Conservation (phyloP, 179 eudicot genomes). For the Silene noctiflora region DNA sequence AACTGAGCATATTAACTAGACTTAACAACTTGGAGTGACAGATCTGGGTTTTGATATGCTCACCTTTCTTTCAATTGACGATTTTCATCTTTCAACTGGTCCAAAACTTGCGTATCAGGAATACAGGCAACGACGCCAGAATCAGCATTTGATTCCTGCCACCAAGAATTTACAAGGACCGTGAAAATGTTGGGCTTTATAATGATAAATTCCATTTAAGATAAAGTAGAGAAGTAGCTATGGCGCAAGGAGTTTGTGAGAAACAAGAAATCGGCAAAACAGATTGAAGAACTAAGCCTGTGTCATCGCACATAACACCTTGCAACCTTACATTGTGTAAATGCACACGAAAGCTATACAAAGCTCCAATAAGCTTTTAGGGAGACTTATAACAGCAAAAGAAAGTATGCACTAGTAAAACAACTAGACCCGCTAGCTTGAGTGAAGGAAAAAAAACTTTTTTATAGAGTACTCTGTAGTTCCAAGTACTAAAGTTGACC, state of each 20-base stretch:
- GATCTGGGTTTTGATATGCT: slow-evolving; percentile 1
- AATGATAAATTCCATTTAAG: background rate
- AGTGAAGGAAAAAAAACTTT: too few species aligned
- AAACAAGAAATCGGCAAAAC: too few species aligned
- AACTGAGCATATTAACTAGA: background rate
- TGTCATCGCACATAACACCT: too few species aligned
- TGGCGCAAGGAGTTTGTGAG: background rate
- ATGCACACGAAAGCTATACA: too few species aligned
- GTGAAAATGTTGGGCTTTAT: slow-evolving; percentile 9
- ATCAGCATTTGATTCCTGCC: slow-evolving; percentile 43
- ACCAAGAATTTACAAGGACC: slow-evolving; percentile 11
- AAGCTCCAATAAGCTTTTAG: too few species aligned
- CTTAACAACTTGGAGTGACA: background rate
- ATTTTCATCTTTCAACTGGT: slow-evolving; percentile 60
- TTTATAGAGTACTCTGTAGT: too few species aligned
- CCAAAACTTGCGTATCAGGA: slow-evolving; percentile 27
- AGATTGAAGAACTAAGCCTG: too few species aligned
- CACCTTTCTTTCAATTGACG: slow-evolving; percentile 50
- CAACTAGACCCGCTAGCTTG: too few species aligned
- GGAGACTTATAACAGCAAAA: too few species aligned
- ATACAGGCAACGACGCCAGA: slow-evolving; percentile 26
- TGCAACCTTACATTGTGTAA: too few species aligned
- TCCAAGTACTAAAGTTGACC: too few species aligned
- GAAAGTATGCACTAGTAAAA: too few species aligned
- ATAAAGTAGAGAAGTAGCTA: background rate